These are phyloP conservation scores for Cryptosporidium canis DNA, from an alignment of 169 alveolate species.

Conservation along the genomic window DNA sequence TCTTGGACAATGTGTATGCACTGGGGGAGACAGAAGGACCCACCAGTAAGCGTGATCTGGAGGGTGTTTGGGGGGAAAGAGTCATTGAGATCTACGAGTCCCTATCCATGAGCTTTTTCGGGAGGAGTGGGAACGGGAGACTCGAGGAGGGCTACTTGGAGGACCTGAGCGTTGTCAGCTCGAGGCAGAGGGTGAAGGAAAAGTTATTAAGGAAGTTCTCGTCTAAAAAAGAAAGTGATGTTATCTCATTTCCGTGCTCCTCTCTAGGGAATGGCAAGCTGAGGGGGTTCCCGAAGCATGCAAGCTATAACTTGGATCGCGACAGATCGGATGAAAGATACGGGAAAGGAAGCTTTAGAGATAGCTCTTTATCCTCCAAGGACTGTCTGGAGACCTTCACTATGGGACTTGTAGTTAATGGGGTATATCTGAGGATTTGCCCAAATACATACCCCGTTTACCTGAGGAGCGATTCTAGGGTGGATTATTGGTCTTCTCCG, in stretches of 20 bases:
- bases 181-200: neutral
- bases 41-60: neutral
- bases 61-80: neutral
- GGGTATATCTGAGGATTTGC: conserved; percentile 49
- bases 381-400: conserved; percentile 33
- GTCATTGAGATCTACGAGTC: neutral
- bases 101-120: neutral
- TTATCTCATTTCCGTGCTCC: conserved; percentile 15
- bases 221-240: neutral
- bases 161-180: neutral
- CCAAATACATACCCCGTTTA: conserved; percentile 58
- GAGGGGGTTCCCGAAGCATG: conserved; percentile 37
- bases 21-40: neutral
- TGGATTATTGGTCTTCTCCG: conserved; percentile 34
- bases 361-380: neutral
- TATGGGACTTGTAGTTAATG: conserved; percentile 47
- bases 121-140: neutral
- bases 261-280: conserved; percentile 7
- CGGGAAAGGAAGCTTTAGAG: conserved; percentile 21
- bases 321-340: neutral
- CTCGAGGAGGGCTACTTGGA: neutral
- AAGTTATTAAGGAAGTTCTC: conserved; percentile 27
- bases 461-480: neutral
- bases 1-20: neutral
- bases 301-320: conserved; percentile 12